A percentile compares a stretch with the other conserved stretches of the same genome.
phyloP scores from a whole-genome alignment of 257 asterid species.

The Osmanthus fragrans region DNA sequence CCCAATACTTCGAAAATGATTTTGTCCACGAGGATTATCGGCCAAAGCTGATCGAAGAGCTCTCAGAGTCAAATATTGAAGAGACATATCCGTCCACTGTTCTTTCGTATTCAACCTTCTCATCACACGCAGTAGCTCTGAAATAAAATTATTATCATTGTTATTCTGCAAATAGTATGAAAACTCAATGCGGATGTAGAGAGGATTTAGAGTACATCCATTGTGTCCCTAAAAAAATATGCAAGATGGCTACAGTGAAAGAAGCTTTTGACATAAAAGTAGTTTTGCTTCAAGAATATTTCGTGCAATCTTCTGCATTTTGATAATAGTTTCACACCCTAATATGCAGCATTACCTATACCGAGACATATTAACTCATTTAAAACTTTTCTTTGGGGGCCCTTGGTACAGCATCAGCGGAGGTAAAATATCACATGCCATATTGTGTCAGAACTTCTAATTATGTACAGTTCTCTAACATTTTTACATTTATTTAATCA shows the following conservation, averaged over 20 bases:
- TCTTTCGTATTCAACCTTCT: constrained; percentile 95
- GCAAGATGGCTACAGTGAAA: constrained; percentile 16
- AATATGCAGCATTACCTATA: neutral
- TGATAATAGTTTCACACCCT: neutral
- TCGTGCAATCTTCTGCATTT: neutral
- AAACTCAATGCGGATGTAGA: constrained; percentile 19
- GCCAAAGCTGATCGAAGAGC: constrained; percentile 84
- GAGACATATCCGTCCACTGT: constrained; percentile 72
- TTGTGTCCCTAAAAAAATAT: neutral
- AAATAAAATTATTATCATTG: constrained; percentile 23
- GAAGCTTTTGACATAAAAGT: constrained; percentile 3
- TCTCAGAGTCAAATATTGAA: constrained; percentile 76
- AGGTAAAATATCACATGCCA: neutral
- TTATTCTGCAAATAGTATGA: constrained; percentile 19
- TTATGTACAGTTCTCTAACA: neutral
- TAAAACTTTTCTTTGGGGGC: neutral
- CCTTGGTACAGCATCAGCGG: neutral
- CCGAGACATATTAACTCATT: neutral
- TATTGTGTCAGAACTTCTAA: neutral
- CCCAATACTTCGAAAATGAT: constrained; percentile 98
- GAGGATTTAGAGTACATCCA: constrained; percentile 9
- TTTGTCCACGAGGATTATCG: constrained; percentile 94
- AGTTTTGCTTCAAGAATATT: neutral
- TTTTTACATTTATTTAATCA: constrained; percentile 2
- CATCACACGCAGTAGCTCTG: constrained; percentile 87